Evolutionary conservation across 768 basidiomycete species (phyloP).

Genomic region (Hypholoma sublateritium): DNA sequence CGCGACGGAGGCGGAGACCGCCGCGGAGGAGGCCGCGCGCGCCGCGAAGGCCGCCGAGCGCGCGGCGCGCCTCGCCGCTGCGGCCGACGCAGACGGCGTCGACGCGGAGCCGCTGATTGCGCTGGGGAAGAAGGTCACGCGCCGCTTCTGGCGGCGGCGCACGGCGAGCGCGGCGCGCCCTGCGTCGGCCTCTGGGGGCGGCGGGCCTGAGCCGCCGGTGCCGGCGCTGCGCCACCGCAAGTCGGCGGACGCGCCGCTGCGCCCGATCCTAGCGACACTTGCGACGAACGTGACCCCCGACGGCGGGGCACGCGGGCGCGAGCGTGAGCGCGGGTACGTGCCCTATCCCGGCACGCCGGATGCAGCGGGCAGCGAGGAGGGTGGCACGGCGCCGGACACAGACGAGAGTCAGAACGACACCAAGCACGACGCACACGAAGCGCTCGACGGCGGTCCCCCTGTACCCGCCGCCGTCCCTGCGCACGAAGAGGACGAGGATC

Average conservation of each 20-base stretch:
- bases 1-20: slow-evolving; percentile 36
- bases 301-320: not conserved
- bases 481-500: not conserved
- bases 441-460: not conserved
- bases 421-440: not conserved
- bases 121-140: slow-evolving; percentile 1
- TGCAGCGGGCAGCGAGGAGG: not conserved
- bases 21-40: slow-evolving; percentile 22
- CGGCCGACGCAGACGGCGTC: slow-evolving; percentile 16
- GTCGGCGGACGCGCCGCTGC: slow-evolving; percentile 12
- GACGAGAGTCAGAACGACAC: not conserved
- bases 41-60: slow-evolving; percentile 15
- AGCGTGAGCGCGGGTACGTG: not conserved
- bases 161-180: slow-evolving; percentile 50
- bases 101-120: not conserved
- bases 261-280: slow-evolving; percentile 16
- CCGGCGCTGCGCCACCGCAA: slow-evolving; percentile 27
- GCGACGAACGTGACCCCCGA: slow-evolving; percentile 2
- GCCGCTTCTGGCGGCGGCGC: slow-evolving; percentile 23
- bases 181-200: slow-evolving; percentile 45
- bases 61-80: not conserved
- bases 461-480: not conserved
- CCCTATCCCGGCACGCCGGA: no score
- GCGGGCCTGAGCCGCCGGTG: not conserved
- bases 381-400: not conserved